phyloP scores from a whole-genome alignment of 257 asterid genomes.

The Verbena officinalis region DNA sequence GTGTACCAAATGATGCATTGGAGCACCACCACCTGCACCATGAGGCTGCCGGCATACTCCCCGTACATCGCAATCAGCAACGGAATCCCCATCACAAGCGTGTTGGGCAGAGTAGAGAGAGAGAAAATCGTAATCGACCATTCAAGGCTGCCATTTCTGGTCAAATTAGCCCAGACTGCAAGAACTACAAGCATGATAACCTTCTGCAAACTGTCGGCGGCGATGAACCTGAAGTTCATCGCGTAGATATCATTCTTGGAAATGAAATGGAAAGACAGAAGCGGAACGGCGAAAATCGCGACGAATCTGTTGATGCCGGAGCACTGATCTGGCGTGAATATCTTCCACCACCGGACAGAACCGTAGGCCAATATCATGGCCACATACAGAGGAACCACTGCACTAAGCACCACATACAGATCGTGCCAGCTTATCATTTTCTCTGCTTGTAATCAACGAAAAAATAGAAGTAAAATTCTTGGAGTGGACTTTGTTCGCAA shows the following conservation, averaged over 20 bases:
- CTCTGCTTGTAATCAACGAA: background rate
- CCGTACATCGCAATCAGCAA: conserved; percentile 82
- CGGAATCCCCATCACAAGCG: conserved; percentile 92
- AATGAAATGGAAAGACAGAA: conserved; percentile 85
- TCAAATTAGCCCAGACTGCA: conserved; percentile 64
- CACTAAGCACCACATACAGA: conserved; percentile 83
- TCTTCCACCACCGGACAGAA: conserved; percentile 95
- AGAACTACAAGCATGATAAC: conserved; percentile 76
- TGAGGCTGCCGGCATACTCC: conserved; percentile 61
- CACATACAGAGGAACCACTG: conserved; percentile 81
- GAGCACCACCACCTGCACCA: conserved; percentile 89
- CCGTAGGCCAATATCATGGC: conserved; percentile 96
- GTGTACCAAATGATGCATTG: conserved; percentile 97
- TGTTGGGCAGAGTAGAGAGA: conserved; percentile 79
- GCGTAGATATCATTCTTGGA: conserved; percentile 68
- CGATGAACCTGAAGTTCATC: conserved; percentile 84
- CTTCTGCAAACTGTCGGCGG: conserved; percentile 84
- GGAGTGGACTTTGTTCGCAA: too few species aligned
- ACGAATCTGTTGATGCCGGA: conserved; percentile 93
- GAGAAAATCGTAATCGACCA: conserved; percentile 92
- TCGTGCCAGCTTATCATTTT: conserved; percentile 80
- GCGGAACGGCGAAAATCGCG: conserved; percentile 88
- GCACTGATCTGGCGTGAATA: conserved; percentile 92
- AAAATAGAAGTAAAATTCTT: background rate
- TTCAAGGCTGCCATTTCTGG: conserved; percentile 76